phyloP scores from a whole-genome alignment of 805 yeast species.

The Pichia sporocuriosa region DNA sequence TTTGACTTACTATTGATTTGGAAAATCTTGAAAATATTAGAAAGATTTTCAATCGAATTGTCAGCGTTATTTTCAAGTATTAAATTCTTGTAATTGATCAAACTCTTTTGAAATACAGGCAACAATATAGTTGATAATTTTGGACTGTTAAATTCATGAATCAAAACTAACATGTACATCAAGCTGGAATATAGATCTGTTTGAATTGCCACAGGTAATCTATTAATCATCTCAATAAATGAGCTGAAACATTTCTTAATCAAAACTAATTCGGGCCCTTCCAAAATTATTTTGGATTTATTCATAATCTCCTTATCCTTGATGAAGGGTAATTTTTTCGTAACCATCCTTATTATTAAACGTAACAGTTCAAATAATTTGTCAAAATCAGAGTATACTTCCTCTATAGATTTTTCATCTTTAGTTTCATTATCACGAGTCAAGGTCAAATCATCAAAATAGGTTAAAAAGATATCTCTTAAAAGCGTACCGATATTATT shows the following conservation, averaged over 20 bases:
- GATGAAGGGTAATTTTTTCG: slow-evolving; percentile 53
- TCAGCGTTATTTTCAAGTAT: slow-evolving; percentile 4
- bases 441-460: slow-evolving; percentile 32
- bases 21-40: slow-evolving; percentile 28
- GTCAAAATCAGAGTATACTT: slow-evolving; percentile 54
- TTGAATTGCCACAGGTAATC: slow-evolving; percentile 62
- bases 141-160: slow-evolving; percentile 39
- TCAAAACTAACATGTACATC: slow-evolving; percentile 52
- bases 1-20: slow-evolving; percentile 14
- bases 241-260: slow-evolving; percentile 44
- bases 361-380: slow-evolving; percentile 77
- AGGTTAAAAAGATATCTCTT: slow-evolving; percentile 35
- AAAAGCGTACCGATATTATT: slow-evolving; percentile 43
- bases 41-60: slow-evolving; percentile 20
- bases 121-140: slow-evolving; percentile 45
- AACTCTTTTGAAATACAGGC: slow-evolving; percentile 42
- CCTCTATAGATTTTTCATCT: slow-evolving; percentile 31
- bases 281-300: slow-evolving; percentile 19
- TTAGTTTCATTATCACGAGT: neutral
- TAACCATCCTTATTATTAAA: slow-evolving; percentile 56
- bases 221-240: slow-evolving; percentile 54
- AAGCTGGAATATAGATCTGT: slow-evolving; percentile 67
- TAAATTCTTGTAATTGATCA: slow-evolving; percentile 26
- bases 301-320: slow-evolving; percentile 35
- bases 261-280: slow-evolving; percentile 32